Conservation (phyloP, 768 basidiomycete species). For the Rickenella mellea region DNA sequence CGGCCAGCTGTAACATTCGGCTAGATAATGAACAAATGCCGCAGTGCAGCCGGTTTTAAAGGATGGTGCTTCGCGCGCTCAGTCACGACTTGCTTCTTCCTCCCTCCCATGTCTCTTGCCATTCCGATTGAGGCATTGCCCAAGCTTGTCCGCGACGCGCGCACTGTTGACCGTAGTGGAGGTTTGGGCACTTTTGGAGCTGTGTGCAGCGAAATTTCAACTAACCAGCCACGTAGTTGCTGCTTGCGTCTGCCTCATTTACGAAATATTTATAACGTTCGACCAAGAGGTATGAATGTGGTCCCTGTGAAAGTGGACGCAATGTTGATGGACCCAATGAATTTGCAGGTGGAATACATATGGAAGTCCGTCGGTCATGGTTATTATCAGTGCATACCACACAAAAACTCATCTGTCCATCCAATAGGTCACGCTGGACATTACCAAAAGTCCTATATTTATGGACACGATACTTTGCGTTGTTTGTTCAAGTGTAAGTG, state of each 20-base stretch:
- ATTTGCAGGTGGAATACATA: neutral
- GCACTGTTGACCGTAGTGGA: constrained; percentile 1
- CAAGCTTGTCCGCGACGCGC: neutral
- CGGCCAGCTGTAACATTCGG: too few relatives aligned
- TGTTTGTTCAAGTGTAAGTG: neutral
- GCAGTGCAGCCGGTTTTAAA: too few relatives aligned
- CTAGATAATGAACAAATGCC: too few relatives aligned
- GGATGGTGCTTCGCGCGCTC: too few relatives aligned
- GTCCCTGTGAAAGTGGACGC: neutral
- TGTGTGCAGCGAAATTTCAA: neutral
- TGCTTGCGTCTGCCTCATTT: neutral
- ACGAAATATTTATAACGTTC: neutral
- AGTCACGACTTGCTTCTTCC: too few relatives aligned
- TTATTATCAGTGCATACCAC: too few relatives aligned
- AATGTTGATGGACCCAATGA: neutral
- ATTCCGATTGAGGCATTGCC: neutral
- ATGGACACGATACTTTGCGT: neutral
- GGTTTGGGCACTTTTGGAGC: too few relatives aligned
- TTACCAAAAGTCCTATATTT: neutral
- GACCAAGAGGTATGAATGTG: neutral
- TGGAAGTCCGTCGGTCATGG: constrained; percentile 1
- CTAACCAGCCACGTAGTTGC: neutral
- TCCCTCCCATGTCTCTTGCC: too few relatives aligned
- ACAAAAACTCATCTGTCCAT: too few relatives aligned
- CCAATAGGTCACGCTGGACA: neutral